phyloP scores from a whole-genome alignment of 352 stramenopile genomes.

The Phytophthora uliginosa region DNA sequence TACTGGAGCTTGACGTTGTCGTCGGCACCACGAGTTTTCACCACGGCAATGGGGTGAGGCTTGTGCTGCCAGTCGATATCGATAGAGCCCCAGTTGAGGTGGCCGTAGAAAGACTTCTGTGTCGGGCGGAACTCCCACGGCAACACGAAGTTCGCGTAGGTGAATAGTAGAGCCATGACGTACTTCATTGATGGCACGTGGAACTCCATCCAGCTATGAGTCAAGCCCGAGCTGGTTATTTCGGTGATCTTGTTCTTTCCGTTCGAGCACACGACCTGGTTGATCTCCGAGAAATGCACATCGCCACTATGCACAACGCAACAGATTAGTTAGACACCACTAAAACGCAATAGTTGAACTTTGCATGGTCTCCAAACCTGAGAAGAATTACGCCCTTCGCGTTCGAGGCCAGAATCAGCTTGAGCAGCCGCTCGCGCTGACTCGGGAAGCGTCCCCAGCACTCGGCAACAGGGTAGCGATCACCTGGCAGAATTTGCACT shows the following conservation, averaged over 20 bases:
- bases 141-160: constrained; percentile 76
- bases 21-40: constrained; percentile 68
- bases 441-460: constrained; percentile 92
- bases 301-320: constrained; percentile 72
- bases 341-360: background rate
- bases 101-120: constrained; percentile 81
- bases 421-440: constrained; percentile 84
- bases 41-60: constrained; percentile 62
- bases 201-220: constrained; percentile 94
- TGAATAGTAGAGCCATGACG: constrained; percentile 73
- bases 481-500: constrained; percentile 90
- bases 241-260: constrained; percentile 75
- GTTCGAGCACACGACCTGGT: constrained; percentile 91
- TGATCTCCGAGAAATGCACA: constrained; percentile 95
- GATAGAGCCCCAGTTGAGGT: constrained; percentile 95
- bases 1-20: constrained; percentile 78
- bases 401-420: constrained; percentile 85
- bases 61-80: constrained; percentile 90
- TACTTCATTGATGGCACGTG: constrained; percentile 62
- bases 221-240: constrained; percentile 95
- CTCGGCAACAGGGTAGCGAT: constrained; percentile 87
- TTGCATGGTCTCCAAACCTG: constrained; percentile 44
- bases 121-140: constrained; percentile 83
- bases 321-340: constrained; percentile 37
- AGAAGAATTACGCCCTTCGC: constrained; percentile 92